Evolutionary conservation across 768 basidiomycete species (phyloP).

Genomic region (Russula compacta): DNA sequence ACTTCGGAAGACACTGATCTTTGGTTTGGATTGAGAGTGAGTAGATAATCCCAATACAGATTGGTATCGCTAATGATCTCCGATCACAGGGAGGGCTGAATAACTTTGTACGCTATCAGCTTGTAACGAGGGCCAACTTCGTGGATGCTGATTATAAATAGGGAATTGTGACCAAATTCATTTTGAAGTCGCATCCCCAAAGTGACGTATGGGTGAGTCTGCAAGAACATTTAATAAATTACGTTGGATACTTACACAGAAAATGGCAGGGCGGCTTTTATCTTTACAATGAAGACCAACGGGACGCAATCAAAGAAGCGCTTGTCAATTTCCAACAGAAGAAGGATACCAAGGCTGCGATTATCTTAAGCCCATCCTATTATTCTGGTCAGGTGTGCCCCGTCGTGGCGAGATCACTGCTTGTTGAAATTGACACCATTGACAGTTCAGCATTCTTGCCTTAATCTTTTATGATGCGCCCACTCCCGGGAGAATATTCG

Average conservation of each 20-base stretch:
- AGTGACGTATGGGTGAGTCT: constrained; percentile 23
- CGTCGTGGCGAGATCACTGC: neutral
- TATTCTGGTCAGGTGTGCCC: neutral
- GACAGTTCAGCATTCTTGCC: neutral
- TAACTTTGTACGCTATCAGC: constrained; percentile 1
- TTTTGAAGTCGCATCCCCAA: constrained; percentile 18
- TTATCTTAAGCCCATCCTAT: neutral
- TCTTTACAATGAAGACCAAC: neutral
- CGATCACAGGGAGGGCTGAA: constrained; percentile 9
- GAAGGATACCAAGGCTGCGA: neutral
- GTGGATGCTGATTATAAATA: neutral
- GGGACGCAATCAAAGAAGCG: neutral
- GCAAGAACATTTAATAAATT: neutral
- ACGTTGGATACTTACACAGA: neutral
- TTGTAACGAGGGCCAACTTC: neutral
- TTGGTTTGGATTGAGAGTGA: constrained; percentile 15
- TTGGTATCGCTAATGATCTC: neutral
- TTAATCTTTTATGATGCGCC: constrained; percentile 18
- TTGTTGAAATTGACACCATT: neutral
- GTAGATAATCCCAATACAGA: neutral
- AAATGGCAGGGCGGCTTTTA: neutral
- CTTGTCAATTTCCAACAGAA: neutral
- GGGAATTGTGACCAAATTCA: constrained; percentile 6
- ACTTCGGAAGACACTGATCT: constrained; percentile 4
- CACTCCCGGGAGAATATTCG: constrained; percentile 14